Percentiles rank a stretch among this genome's conserved stretches.
Conservation (phyloP, 2,329 filamentous ascomycete species). For the Botrytis byssoidea region DNA sequence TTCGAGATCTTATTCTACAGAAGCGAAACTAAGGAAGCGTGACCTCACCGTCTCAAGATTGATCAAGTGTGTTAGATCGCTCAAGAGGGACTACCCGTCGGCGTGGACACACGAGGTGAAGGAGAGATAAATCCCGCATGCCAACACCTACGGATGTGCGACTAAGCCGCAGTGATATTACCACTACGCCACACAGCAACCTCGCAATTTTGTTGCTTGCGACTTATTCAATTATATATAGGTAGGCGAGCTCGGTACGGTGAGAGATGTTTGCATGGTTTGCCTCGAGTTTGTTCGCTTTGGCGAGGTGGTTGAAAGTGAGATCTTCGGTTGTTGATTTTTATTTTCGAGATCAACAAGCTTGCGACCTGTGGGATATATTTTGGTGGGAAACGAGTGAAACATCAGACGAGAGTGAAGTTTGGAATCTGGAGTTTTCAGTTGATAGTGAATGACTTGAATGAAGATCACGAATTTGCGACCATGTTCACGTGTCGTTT, state of each 20-base stretch:
- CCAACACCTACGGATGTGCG: conserved; percentile 5
- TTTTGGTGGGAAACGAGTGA: background rate
- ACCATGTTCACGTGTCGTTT: background rate
- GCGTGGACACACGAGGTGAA: background rate
- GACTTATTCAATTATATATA: background rate
- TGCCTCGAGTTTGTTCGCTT: background rate
- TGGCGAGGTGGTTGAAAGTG: background rate
- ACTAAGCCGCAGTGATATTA: conserved; percentile 5
- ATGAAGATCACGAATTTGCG: background rate
- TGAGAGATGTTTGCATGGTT: background rate
- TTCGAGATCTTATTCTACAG: background rate
- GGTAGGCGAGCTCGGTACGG: background rate
- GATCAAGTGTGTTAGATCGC: background rate
- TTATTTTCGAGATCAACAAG: background rate
- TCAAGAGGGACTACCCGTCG: background rate
- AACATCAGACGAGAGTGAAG: background rate
- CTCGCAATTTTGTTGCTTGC: conserved; percentile 6
- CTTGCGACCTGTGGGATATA: background rate
- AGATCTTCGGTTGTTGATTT: background rate
- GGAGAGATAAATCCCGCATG: conserved; percentile 14
- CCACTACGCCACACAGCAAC: conserved; percentile 7
- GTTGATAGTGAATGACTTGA: background rate
- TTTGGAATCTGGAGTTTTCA: background rate
- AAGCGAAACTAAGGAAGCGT: conserved; percentile 2
- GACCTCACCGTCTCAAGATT: background rate